phyloP scores from a whole-genome alignment of 176 grass and related monocot species.

The Oryza nivara region DNA sequence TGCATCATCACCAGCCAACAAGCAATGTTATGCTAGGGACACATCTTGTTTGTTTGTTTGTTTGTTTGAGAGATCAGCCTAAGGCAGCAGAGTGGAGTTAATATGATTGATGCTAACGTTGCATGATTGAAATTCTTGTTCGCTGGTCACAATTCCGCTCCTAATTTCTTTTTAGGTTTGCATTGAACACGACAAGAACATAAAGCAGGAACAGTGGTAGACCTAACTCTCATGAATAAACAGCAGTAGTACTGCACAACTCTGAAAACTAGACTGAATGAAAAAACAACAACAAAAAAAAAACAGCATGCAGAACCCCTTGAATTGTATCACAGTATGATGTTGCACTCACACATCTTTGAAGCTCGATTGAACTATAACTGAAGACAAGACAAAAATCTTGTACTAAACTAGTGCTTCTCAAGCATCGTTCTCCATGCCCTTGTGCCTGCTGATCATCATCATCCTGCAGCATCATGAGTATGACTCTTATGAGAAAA shows the following conservation, averaged over 20 bases:
- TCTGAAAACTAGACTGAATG: constrained; percentile 45
- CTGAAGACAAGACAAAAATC: constrained; percentile 34
- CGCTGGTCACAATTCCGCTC: constrained; percentile 12
- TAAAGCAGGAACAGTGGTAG: not conserved
- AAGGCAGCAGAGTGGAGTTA: constrained; percentile 20
- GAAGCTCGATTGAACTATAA: constrained; percentile 2
- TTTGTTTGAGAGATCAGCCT: constrained; percentile 14
- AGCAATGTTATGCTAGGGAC: constrained; percentile 12
- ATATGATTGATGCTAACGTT: constrained; percentile 25
- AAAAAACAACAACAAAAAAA: not conserved
- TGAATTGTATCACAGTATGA: constrained; percentile 19
- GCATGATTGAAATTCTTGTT: constrained; percentile 31
- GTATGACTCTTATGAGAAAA: not conserved
- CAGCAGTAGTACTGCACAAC: constrained; percentile 2
- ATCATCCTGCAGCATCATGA: not conserved
- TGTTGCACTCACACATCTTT: not conserved
- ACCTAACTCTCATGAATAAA: constrained; percentile 26
- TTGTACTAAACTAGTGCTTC: constrained; percentile 22
- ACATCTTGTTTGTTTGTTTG: constrained; percentile 6
- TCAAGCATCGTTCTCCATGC: constrained; percentile 31
- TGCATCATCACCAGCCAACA: constrained; percentile 31
- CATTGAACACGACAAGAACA: constrained; percentile 23
- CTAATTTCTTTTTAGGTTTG: not conserved
- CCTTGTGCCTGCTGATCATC: constrained; percentile 28
- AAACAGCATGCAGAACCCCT: not conserved